phyloP scores from a whole-genome alignment of 2,329 filamentous ascomycete genomes.

The Orbilia oligospora region DNA sequence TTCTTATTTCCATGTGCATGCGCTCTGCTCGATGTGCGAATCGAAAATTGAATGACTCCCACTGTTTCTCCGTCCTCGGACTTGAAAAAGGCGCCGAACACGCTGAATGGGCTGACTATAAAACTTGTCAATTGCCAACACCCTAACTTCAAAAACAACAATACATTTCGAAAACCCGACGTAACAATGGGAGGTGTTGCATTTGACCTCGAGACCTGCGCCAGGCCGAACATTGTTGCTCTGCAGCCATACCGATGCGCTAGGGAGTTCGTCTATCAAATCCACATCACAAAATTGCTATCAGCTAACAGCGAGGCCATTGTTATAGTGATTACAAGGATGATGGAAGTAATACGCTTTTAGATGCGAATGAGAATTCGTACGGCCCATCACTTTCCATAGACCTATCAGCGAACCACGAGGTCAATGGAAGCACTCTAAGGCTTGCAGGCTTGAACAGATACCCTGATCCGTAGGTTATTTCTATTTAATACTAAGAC shows the following conservation, averaged over 20 bases:
- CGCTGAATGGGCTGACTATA: slow-evolving; percentile 23
- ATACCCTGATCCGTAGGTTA: slow-evolving; percentile 85
- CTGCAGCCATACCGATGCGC: slow-evolving; percentile 85
- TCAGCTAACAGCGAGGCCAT: slow-evolving; percentile 53
- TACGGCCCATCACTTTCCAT: slow-evolving; percentile 82
- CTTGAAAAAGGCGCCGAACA: slow-evolving; percentile 30
- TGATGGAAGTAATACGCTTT: slow-evolving; percentile 92
- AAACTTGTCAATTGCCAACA: background rate
- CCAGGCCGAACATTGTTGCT: slow-evolving; percentile 81
- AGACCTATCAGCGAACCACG: slow-evolving; percentile 67
- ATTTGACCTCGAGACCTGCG: slow-evolving; percentile 81
- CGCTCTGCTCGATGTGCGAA: background rate
- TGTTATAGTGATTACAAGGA: slow-evolving; percentile 92
- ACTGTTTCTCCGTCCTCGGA: slow-evolving; percentile 32
- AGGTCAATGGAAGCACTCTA: slow-evolving; percentile 70
- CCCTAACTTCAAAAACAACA: background rate
- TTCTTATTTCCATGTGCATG: background rate
- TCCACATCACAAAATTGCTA: slow-evolving; percentile 36
- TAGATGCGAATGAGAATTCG: slow-evolving; percentile 98
- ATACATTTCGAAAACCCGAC: background rate
- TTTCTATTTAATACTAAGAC: background rate
- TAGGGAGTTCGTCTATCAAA: slow-evolving; percentile 76
- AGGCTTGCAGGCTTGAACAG: slow-evolving; percentile 88
- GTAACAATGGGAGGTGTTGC: slow-evolving; percentile 65
- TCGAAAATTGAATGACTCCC: slow-evolving; percentile 18